Evolutionary conservation across 495 filamentous ascomycete genomes (phyloP), one percentile per base, ranked within the genome.

Genomic region (Lophiostoma macrostomum): DNA sequence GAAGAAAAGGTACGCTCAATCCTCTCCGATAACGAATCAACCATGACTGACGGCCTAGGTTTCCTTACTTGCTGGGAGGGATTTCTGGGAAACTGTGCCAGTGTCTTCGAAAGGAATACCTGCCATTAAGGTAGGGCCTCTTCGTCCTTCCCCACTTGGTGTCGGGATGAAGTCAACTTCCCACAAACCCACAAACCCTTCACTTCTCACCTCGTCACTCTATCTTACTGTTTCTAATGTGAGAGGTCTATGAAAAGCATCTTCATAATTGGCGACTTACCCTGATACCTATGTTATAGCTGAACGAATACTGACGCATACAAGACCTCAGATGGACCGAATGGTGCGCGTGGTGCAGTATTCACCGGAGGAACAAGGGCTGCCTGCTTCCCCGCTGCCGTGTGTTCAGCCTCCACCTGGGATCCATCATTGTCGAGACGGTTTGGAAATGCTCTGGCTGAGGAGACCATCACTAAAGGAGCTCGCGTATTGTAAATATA

Each of bases 331-430:
- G 60, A 63, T 40, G 60, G 60, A 14, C 60, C 60, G 1, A 63
- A 63, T 41, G 60, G 60, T n/a, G 60, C 52, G 37, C 54, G 60
- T 18, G 60, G 60, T 11, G 59, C 55, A 22, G 19, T 40, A 1
- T 63, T 63, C 43, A 50, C 32, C 23, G 51, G 44, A 20, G 60
- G 54, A 12, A 51, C 43, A 27, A 52, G 57, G 32, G 60, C 60
- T 22, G 60, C 60, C 8, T 63, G 60, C 39, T 59, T 63, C 22
- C 60, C 60, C 19, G 52, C 57, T 35, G 60, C 57, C 32, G 84
- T 86, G 2, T 82, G 79, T 1, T 74, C 90, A 7, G 86, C 83
- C 23, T 76, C 86, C 11, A 88, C 87, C 20, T 91, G 80, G 75
- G 80, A 90, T 61, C 68, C 70, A 1, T 73, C 79, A 12, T 71